Evolutionary conservation across 2,329 filamentous ascomycete species (phyloP).

Genomic region (Alternaria triticina): DNA sequence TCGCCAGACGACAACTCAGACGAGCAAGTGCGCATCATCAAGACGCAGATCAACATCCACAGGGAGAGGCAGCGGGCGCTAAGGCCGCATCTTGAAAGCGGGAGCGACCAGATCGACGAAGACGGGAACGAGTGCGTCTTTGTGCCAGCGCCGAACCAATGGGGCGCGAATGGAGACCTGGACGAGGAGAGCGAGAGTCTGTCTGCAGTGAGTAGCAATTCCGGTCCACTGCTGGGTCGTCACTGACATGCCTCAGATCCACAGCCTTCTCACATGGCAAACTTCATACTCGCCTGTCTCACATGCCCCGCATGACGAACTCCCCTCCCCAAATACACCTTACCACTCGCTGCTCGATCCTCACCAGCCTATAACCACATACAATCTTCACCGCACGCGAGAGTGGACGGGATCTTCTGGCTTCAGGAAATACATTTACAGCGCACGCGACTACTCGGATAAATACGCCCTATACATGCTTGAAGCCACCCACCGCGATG

Average conservation of each 20-base stretch:
- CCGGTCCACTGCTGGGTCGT: background rate
- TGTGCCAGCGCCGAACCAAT: slow-evolving; percentile 47
- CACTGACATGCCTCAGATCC: slow-evolving; percentile 32
- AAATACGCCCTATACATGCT: slow-evolving; percentile 47
- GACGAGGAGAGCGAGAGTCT: slow-evolving; percentile 48
- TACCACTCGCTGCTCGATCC: slow-evolving; percentile 45
- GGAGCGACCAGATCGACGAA: slow-evolving; percentile 43
- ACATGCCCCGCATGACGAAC: slow-evolving; percentile 39
- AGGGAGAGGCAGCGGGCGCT: slow-evolving; percentile 43
- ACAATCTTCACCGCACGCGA: slow-evolving; percentile 47
- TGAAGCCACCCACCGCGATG: slow-evolving; percentile 40
- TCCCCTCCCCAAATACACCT: slow-evolving; percentile 42
- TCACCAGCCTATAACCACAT: slow-evolving; percentile 40
- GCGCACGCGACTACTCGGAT: slow-evolving; percentile 44
- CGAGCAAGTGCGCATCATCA: slow-evolving; percentile 42
- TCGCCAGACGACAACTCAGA: slow-evolving; percentile 47
- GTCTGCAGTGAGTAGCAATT: slow-evolving; percentile 36
- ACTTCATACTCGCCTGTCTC: slow-evolving; percentile 43
- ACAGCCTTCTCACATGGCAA: slow-evolving; percentile 47
- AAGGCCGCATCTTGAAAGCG: slow-evolving; percentile 46
- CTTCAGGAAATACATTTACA: slow-evolving; percentile 45
- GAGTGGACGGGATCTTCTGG: slow-evolving; percentile 45
- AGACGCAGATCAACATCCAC: slow-evolving; percentile 46
- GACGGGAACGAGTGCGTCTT: slow-evolving; percentile 47
- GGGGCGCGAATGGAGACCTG: slow-evolving; percentile 46